A percentile compares a stretch with the other conserved stretches of the same genome.
Conservation (phyloP, 441 rosid genomes). For the Aleurites moluccanus region DNA sequence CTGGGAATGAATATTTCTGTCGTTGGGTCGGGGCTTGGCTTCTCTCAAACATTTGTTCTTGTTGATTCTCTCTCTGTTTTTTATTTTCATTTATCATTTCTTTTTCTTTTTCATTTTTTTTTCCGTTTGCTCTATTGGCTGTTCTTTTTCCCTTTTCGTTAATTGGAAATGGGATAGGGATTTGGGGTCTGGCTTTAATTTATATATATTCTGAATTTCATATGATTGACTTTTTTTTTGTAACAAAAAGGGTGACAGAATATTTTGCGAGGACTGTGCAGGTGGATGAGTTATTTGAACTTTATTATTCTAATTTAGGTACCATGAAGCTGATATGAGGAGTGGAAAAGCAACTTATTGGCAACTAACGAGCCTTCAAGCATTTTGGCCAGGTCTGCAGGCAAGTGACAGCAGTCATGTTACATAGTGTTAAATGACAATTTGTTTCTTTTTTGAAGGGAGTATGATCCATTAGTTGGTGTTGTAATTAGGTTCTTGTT, state of each 20-base stretch:
- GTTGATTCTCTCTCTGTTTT: background rate
- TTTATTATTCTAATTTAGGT: slow-evolving; percentile 46
- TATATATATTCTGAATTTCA: background rate
- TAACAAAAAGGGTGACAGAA: background rate
- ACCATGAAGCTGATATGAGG: slow-evolving; percentile 98
- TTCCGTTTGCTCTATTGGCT: background rate
- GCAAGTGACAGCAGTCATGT: slow-evolving; percentile 40
- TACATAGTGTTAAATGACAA: slow-evolving; percentile 37
- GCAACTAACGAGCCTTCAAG: slow-evolving; percentile 99
- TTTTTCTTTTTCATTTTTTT: no score
- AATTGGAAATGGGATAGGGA: no score
- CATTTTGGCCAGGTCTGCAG: slow-evolving; percentile 99
- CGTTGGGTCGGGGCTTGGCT: background rate
- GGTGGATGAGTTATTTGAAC: slow-evolving; percentile 9
- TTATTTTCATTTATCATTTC: background rate
- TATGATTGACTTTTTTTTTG: background rate
- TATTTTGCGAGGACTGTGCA: background rate
- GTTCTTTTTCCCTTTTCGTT: background rate
- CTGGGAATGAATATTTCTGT: background rate
- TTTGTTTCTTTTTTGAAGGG: slow-evolving; percentile 8
- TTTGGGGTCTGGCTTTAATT: no score
- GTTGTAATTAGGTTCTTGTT: slow-evolving; percentile 71
- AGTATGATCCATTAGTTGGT: slow-evolving; percentile 29
- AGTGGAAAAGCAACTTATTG: slow-evolving; percentile 93
- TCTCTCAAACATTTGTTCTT: background rate